These are phyloP conservation scores for Podosphaera fusca DNA, from an alignment of 2,329 filamentous ascomycete species.

Conservation along the genomic window DNA sequence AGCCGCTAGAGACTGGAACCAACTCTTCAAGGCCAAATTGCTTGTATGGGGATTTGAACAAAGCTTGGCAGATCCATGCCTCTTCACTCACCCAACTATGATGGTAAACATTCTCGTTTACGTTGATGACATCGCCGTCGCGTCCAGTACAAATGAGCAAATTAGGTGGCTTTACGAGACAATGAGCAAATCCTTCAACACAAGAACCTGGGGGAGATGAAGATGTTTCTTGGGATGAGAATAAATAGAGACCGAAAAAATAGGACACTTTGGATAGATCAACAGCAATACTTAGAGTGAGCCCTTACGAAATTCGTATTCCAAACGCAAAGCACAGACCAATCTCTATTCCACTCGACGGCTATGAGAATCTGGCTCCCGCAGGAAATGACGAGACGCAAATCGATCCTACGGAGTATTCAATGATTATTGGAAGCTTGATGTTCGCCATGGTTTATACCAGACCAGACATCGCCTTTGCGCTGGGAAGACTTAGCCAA, in stretches of 20 bases:
- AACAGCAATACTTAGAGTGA: too few relatives aligned
- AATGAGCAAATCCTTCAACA: too few relatives aligned
- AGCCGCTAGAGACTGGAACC: background rate
- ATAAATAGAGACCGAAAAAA: too few relatives aligned
- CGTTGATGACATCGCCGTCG: too few relatives aligned
- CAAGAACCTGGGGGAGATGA: too few relatives aligned
- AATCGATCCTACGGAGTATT: background rate
- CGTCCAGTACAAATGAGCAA: too few relatives aligned
- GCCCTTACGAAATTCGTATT: too few relatives aligned
- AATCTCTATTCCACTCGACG: background rate
- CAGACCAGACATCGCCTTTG: background rate
- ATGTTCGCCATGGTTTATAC: background rate
- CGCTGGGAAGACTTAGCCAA: background rate
- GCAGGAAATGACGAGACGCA: background rate
- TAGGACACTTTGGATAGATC: too few relatives aligned
- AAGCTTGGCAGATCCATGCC: background rate
- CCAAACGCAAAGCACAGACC: background rate
- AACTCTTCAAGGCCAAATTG: background rate
- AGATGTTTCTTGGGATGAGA: too few relatives aligned
- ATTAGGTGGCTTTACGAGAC: too few relatives aligned
- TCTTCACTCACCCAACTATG: background rate
- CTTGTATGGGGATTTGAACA: background rate
- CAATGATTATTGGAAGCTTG: background rate
- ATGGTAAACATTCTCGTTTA: too few relatives aligned
- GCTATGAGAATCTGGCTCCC: background rate